These are phyloP conservation scores for Niebla homalea DNA, from an alignment of 495 filamentous ascomycete species.

Conservation along the genomic window DNA sequence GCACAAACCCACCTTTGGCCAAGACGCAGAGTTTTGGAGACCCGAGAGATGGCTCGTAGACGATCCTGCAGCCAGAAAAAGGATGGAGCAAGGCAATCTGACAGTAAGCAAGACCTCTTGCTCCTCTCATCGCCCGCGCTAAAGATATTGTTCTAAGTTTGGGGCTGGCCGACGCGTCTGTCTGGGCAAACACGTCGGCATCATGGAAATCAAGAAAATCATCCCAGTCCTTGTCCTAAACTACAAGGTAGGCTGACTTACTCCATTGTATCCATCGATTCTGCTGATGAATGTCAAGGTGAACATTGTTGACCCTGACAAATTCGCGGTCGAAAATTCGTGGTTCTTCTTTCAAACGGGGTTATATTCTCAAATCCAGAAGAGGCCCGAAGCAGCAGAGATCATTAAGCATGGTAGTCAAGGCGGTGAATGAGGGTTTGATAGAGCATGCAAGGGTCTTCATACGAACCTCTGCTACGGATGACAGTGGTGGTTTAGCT, in stretches of 20 bases:
- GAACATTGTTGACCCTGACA: constrained; percentile 6
- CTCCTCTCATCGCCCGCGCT: background rate
- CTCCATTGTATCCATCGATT: background rate
- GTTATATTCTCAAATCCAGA: background rate
- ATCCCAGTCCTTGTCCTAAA: constrained; percentile 13
- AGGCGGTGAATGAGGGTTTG: too few relatives aligned
- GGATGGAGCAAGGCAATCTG: constrained; percentile 12
- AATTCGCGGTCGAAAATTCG: constrained; percentile 11
- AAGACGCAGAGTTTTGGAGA: constrained; percentile 17
- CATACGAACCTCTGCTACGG: too few relatives aligned
- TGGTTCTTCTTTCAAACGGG: constrained; percentile 7
- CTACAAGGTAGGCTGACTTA: constrained; percentile 6
- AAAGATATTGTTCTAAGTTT: constrained; percentile 13
- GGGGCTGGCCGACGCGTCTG: constrained; percentile 19
- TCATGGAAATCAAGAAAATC: constrained; percentile 21
- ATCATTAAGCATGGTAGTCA: too few relatives aligned
- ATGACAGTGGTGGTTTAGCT: too few relatives aligned
- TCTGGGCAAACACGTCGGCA: constrained; percentile 16
- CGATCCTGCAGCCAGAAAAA: constrained; percentile 2
- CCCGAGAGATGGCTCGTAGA: constrained; percentile 20
- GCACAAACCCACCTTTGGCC: constrained; percentile 16
- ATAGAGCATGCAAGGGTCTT: too few relatives aligned
- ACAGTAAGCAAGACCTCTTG: constrained; percentile 12
- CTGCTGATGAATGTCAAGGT: constrained; percentile 1
- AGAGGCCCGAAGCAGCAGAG: background rate